Percentiles rank a stretch among this genome's conserved stretches.
These are phyloP conservation scores for Cladosporium sphaerospermum DNA, from an alignment of 2,329 filamentous ascomycete species.

Conservation along the genomic window DNA sequence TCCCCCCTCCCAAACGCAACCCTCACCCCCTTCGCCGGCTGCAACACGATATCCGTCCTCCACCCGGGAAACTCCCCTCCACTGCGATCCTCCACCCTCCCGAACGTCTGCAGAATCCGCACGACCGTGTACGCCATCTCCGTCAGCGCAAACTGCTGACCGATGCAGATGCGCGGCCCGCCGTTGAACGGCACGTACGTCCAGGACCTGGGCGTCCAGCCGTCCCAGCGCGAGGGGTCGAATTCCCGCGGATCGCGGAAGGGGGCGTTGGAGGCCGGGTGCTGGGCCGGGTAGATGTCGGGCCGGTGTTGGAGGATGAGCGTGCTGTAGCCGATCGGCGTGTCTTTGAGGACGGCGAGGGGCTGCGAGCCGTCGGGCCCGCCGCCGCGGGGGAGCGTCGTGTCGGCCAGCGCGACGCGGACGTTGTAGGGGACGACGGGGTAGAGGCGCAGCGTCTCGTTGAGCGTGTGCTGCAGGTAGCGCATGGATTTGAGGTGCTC, in stretches of 20 bases:
- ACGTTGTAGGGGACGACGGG: constrained; percentile 47
- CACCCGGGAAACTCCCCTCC: constrained; percentile 32
- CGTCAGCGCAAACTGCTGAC: constrained; percentile 46
- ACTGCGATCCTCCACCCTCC: constrained; percentile 34
- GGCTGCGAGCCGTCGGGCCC: constrained; percentile 40
- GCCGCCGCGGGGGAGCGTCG: constrained; percentile 44
- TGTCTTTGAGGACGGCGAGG: constrained; percentile 38
- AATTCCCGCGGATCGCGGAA: constrained; percentile 39
- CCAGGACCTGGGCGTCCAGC: constrained; percentile 46
- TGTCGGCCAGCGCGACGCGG: constrained; percentile 41
- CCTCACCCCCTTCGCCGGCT: constrained; percentile 37
- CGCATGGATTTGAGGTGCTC: constrained; percentile 81
- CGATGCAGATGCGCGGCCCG: constrained; percentile 44
- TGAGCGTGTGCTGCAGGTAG: constrained; percentile 54
- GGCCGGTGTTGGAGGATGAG: constrained; percentile 31
- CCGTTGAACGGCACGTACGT: constrained; percentile 46
- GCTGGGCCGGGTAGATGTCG: constrained; percentile 27
- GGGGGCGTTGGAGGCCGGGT: constrained; percentile 25
- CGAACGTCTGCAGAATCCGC: constrained; percentile 40
- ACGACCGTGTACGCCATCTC: constrained; percentile 46
- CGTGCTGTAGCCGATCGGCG: constrained; percentile 42
- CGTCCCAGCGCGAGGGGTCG: constrained; percentile 45
- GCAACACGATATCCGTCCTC: constrained; percentile 44
- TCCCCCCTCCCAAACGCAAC: constrained; percentile 29
- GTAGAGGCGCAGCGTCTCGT: constrained; percentile 43